These are phyloP conservation scores for Verbena officinalis DNA, from an alignment of 257 asterid species.

Conservation along the genomic window DNA sequence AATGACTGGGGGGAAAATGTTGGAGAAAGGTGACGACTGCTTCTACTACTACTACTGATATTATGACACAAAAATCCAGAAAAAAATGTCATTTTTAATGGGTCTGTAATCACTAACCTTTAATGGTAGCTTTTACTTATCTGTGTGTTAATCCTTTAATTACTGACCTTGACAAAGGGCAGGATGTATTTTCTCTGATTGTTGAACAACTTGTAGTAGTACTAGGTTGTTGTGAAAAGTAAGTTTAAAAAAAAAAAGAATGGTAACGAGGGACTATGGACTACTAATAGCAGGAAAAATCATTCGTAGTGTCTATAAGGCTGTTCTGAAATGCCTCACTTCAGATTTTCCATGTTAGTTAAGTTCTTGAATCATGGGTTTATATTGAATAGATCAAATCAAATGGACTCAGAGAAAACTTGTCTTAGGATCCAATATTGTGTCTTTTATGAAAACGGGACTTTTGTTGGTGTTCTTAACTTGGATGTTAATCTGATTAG, in stretches of 20 bases:
- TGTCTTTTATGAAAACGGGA: too few relatives aligned
- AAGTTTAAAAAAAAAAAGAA: conserved; percentile 28
- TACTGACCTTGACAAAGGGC: conserved; percentile 72
- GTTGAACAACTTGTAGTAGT: conserved; percentile 60
- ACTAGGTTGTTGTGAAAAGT: conserved; percentile 83
- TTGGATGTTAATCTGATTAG: too few relatives aligned
- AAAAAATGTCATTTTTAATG: conserved; percentile 57
- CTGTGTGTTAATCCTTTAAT: conserved; percentile 84
- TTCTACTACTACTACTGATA: conserved; percentile 51
- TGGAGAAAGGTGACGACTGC: conserved; percentile 50
- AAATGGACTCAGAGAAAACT: background rate
- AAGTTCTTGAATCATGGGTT: conserved; percentile 15
- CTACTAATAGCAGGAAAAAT: conserved; percentile 27
- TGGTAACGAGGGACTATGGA: conserved; percentile 17
- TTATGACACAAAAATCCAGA: conserved; percentile 48
- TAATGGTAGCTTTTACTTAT: conserved; percentile 65
- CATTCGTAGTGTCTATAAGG: background rate
- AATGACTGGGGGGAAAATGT: conserved; percentile 43
- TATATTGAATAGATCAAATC: background rate
- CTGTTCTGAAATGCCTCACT: background rate
- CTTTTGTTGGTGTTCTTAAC: too few relatives aligned
- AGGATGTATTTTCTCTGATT: conserved; percentile 87
- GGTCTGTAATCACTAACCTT: conserved; percentile 96
- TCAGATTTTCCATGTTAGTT: background rate
- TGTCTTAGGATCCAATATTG: background rate